Percentiles rank a stretch among this genome's conserved stretches.
phyloP scores from a whole-genome alignment of 306 rosid genomes.

The Cyclanthera cordifolia region DNA sequence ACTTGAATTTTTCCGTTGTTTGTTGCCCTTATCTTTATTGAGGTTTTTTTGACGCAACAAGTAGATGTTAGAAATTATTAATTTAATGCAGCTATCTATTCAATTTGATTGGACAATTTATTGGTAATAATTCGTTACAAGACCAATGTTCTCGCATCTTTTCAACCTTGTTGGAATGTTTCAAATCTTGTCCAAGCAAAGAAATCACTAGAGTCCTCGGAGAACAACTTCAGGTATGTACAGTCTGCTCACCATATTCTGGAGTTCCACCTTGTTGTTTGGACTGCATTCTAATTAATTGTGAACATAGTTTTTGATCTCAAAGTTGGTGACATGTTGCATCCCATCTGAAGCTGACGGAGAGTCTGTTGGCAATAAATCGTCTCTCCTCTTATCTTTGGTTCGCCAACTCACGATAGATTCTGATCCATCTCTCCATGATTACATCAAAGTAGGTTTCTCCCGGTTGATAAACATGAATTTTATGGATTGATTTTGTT shows the following conservation, averaged over 20 bases:
- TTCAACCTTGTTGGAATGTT: slow-evolving; percentile 35
- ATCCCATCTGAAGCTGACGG: slow-evolving; percentile 42
- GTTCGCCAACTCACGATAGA: slow-evolving; percentile 54
- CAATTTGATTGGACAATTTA: slow-evolving; percentile 66
- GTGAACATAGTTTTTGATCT: slow-evolving; percentile 57
- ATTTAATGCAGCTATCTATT: slow-evolving; percentile 61
- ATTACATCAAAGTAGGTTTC: slow-evolving; percentile 56
- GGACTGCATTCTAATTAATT: slow-evolving; percentile 12
- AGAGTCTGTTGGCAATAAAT: slow-evolving; percentile 23
- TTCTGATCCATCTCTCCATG: slow-evolving; percentile 66
- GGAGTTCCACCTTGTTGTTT: slow-evolving; percentile 4
- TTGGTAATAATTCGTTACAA: slow-evolving; percentile 49
- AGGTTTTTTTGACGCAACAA: background rate
- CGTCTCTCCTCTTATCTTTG: slow-evolving; percentile 50
- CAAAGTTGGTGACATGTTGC: slow-evolving; percentile 76
- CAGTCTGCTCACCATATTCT: background rate
- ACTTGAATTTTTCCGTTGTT: background rate
- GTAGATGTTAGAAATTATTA: background rate
- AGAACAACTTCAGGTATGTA: slow-evolving; percentile 72
- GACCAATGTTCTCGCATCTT: slow-evolving; percentile 66
- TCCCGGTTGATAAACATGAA: background rate
- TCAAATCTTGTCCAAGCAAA: slow-evolving; percentile 30
- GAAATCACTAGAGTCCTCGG: slow-evolving; percentile 58
- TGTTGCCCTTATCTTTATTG: background rate
- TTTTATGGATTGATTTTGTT: slow-evolving; percentile 4